Base-by-base conservation (phyloP, 345 rosid genomes). In the Turnera subulata region DNA sequence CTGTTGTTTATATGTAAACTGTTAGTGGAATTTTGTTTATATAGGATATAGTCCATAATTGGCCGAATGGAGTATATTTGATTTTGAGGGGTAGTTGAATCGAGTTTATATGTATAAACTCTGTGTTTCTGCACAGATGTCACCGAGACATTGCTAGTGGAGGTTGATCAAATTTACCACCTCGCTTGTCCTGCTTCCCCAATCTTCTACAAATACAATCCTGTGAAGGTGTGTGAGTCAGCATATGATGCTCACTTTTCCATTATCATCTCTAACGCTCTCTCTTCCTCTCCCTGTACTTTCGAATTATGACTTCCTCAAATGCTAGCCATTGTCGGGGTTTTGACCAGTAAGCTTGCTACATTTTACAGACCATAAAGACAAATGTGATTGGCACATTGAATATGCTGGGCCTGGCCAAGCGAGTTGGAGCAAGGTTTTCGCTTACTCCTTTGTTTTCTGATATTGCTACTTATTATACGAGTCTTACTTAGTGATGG, bases 171-270 rank as follows among this genome's bases (percentile, higher is more conserved):
- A 63, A 89, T 92, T 44, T 92, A 92, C 66, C 98, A 92, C 61
- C 95, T 92, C 60, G 96, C 98, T 53, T 88, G 95, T 73, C 98
- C 95, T 60, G 98, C 98, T 29, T 91, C 98, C 56, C 96, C 96
- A 37, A 92, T 92, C 64, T 92, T 92, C 82, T 92, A 92, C 82
- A 89, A 92, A 61, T 83, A 89, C 80, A 92, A 92, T 70, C 98
- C 98, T 8, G 96, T 92, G 6, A 92, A 92, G 98, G 98, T 81
- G 44, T n/a, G 68, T 47, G 26, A 55, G n/a, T 46, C 9, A 48
- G 6, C 40, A 26, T 26, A 20, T 64, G 35, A 15, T 25, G 20
- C 6, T 18, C 7, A 18, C 5, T n/a, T n/a, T 29, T 51, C 32
- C 13, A 23, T 32, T 19, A 1, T 10, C 38, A 2, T 16, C 37